Evolutionary conservation across 1,139 yeast species (phyloP).

Genomic region (Yarrowia galli): DNA sequence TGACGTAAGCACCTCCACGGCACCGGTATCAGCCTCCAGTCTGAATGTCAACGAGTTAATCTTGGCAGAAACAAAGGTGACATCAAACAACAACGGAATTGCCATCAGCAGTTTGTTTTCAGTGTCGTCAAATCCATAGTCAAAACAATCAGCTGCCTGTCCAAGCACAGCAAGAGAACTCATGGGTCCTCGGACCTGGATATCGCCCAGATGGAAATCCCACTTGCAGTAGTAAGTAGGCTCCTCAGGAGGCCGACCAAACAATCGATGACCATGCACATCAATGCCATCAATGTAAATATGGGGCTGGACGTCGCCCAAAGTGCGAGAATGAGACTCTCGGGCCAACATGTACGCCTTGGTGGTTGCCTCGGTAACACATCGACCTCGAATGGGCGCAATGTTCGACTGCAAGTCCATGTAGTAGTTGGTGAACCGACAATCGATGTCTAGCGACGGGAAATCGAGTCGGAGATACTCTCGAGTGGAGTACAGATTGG

Average conservation of each 20-base stretch:
- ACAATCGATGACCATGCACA: conserved; percentile 87
- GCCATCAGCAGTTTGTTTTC: conserved; percentile 75
- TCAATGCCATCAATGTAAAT: conserved; percentile 67
- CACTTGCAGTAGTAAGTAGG: conserved; percentile 90
- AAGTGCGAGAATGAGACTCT: neutral
- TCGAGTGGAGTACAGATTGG: conserved; percentile 68
- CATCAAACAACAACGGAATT: conserved; percentile 68
- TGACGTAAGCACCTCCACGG: conserved; percentile 47
- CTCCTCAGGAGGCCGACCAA: conserved; percentile 88
- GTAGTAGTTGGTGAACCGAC: conserved; percentile 87
- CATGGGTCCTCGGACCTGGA: conserved; percentile 62
- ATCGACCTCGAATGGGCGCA: conserved; percentile 51
- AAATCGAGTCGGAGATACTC: conserved; percentile 71
- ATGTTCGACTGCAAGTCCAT: conserved; percentile 64
- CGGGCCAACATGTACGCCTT: conserved; percentile 15
- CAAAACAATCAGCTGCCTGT: conserved; percentile 58
- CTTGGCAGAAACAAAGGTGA: conserved; percentile 60
- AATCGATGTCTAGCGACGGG: conserved; percentile 73
- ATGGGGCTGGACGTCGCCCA: conserved; percentile 51
- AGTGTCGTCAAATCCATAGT: conserved; percentile 69
- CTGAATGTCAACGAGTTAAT: conserved; percentile 49
- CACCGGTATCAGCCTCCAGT: conserved; percentile 49
- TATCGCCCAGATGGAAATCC: conserved; percentile 75
- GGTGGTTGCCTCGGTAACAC: conserved; percentile 18
- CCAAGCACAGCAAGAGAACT: conserved; percentile 58